Percentiles rank a stretch among this genome's conserved stretches.
Evolutionary conservation across 2,329 filamentous ascomycete genomes (phyloP).

Genomic region (Diaporthe ampelina): DNA sequence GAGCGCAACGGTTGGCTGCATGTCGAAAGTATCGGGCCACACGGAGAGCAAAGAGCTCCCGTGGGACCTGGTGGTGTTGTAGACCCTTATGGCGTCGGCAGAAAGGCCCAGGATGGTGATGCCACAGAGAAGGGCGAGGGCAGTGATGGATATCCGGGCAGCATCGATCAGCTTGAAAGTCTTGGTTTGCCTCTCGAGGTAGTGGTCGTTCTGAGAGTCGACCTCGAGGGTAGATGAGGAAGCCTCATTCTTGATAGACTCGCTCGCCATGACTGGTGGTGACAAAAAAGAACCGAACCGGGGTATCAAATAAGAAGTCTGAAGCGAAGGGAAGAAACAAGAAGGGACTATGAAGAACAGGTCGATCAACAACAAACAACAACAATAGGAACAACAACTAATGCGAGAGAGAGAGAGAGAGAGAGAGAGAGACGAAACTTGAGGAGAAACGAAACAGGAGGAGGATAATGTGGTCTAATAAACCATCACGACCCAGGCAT

Average conservation of each 20-base stretch:
- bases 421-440: background rate
- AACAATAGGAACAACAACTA: slow-evolving; percentile 1
- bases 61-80: slow-evolving; percentile 66
- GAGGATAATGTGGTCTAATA: slow-evolving; percentile 1
- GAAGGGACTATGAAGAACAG: slow-evolving; percentile 10
- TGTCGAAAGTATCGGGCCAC: slow-evolving; percentile 71
- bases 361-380: slow-evolving; percentile 14
- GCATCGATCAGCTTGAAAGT: slow-evolving; percentile 58
- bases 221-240: slow-evolving; percentile 65
- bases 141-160: slow-evolving; percentile 62
- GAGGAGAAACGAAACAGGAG: slow-evolving; percentile 35
- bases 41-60: slow-evolving; percentile 64
- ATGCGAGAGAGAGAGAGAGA: background rate
- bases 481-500: background rate
- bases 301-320: slow-evolving; percentile 23
- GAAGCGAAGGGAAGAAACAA: slow-evolving; percentile 1
- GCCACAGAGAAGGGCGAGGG: slow-evolving; percentile 64
- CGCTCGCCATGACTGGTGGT: slow-evolving; percentile 37
- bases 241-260: slow-evolving; percentile 40
- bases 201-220: slow-evolving; percentile 55
- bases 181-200: slow-evolving; percentile 52
- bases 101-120: slow-evolving; percentile 68
- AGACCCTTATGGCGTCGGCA: slow-evolving; percentile 67
- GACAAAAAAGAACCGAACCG: background rate
- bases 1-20: slow-evolving; percentile 69